These are phyloP conservation scores for Puccinia polysora DNA, from an alignment of 1,284 basidiomycete species.

Conservation along the genomic window DNA sequence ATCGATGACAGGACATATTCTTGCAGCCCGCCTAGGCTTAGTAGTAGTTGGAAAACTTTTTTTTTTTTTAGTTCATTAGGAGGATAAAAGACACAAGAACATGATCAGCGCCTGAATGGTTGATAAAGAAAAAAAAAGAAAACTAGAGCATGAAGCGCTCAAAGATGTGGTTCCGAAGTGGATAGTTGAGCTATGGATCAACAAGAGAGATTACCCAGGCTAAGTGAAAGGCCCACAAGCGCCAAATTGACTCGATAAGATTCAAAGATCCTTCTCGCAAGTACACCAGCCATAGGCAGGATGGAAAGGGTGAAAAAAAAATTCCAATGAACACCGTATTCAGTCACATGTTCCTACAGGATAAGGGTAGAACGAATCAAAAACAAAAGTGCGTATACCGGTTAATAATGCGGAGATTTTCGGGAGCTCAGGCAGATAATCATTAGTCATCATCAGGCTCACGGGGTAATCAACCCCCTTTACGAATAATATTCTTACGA, in stretches of 20 bases:
- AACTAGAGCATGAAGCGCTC: neutral
- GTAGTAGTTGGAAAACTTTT: conserved; percentile 65
- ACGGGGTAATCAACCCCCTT: conserved; percentile 93
- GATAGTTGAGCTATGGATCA: neutral
- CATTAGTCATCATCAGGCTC: too few relatives aligned
- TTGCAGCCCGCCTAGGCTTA: conserved; percentile 62
- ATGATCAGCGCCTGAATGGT: too few relatives aligned
- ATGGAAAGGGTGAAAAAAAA: conserved; percentile 91
- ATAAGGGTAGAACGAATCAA: too few relatives aligned
- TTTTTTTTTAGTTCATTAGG: too few relatives aligned
- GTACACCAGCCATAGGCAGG: conserved; percentile 69
- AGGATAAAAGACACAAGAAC: too few relatives aligned
- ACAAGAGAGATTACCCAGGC: conserved; percentile 59
- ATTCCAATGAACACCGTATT: conserved; percentile 98
- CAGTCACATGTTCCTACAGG: conserved; percentile 92
- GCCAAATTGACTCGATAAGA: conserved; percentile 60
- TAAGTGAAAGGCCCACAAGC: conserved; percentile 64
- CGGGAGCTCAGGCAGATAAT: conserved; percentile 24
- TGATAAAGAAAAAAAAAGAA: conserved; percentile 13
- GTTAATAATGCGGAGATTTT: neutral
- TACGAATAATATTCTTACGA: conserved; percentile 75
- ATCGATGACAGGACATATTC: conserved; percentile 62
- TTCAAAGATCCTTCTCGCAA: conserved; percentile 64
- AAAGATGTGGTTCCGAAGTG: neutral
- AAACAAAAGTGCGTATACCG: neutral